Base-by-base conservation (phyloP, 345 rosid genomes). In the Linum tenue region DNA sequence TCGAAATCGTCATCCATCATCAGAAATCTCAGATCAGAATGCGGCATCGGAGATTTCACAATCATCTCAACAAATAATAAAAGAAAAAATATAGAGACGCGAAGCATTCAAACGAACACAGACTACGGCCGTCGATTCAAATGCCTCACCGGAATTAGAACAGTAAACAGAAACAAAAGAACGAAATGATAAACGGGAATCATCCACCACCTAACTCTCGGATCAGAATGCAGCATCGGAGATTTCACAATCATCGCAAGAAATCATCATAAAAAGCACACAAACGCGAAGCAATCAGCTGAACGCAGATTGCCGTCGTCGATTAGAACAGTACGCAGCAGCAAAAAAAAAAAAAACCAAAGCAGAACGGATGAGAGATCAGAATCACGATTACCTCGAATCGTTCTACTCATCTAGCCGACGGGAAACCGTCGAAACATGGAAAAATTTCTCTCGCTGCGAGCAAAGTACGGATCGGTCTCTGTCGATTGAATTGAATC, bases 371-470 rank as follows among this genome's bases (percentile, higher is more conserved):
- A 48, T 15, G 14, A 10, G 53, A 48, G 53, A 42, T 55, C 2
- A 0, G 62, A n/a, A 9, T n/a, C 44, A 10, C 51, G 7, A 9
- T 16, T 31, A 64, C 73, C 69, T 59, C 55, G 35, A 59, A 4
- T 39, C 9, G 60, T 3, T 5, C 51, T 35, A 14, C 42, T 39
- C 65, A 53, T 70, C 37, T 43, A 70, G 69, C 73, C 59, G 55
- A 59, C 7, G 12, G 39, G 39, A 36, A 3, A 48, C 37, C 3
- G 14, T 48, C 53, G 14, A 48, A 48, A 48, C 11, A 48, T 48
- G 53, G 53, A 22, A 22, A 22, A 22, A 22, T 22, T 22, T 22
- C 31, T 22, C 31, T 22, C 31, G 31, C 31, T 22, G 31, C 31
- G 31, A 48, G 53, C 11, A 8, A 60, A 5, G 17, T 37, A 42